Base-by-base conservation (phyloP, 345 rosid species). In the Dipteronia dyeriana region DNA sequence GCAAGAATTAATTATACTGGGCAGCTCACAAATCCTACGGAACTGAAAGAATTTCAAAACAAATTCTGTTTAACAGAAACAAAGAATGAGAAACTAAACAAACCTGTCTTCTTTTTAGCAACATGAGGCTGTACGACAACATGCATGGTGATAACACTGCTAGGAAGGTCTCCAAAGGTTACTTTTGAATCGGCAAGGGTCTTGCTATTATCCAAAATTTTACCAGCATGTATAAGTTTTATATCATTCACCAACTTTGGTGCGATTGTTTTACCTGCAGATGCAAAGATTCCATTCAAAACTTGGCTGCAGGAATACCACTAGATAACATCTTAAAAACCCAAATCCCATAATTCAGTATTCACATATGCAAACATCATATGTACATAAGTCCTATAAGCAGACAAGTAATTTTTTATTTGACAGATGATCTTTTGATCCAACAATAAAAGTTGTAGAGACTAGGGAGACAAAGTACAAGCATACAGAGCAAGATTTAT, bases 201-300 rank as follows among this genome's bases (percentile, higher is more conserved):
- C 76, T 76, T 75, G 77, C 70, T 71, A 73, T 82, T 85, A 80
- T 82, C 85, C 82, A 85, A 79, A 69, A 85, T 43, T 78, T 82
- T 82, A 64, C 88, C 85, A 70, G 84, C 88, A 65, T 82, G 82
- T 78, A 85, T 85, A 23, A 85, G 79, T 75, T 85, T 85, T 79
- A 85, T 41, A 71, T 85, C 84, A 63, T 78, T 80, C 64, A 78
- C 53, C 20, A 82, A 80, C 71, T 82, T 85, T 71, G 85, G 85
- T 29, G 41, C 29, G 25, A 78, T 61, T 54, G 82, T 75, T 68
- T 78, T 85, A 23, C 31, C 88, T 85, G 85, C 45, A 72, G 64
- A 64, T 16, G 65, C 68, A 70, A 78, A 57, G 66, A 63, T 10
- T 56, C 38, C 66, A 78, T 67, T 26, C 70, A 34, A 43, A 75